Evolutionary conservation across 2,329 filamentous ascomycete species (phyloP), one percentile per base, ranked within the genome.

Genomic region (Stemphylium vesicarium): DNA sequence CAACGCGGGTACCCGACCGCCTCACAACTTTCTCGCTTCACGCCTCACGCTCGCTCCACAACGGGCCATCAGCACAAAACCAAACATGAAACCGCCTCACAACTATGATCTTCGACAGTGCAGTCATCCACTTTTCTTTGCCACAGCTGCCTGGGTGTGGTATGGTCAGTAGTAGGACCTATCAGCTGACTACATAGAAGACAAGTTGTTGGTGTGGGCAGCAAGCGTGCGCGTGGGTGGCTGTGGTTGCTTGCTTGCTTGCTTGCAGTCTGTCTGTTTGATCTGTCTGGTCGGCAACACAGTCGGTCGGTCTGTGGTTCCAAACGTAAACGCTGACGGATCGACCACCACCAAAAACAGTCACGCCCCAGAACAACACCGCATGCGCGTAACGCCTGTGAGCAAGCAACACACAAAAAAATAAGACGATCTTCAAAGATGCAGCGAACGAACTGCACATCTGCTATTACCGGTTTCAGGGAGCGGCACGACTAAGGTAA

Each of bases 31-130:
- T n/a, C 20, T 20, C 20, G 20, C 20, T 20, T 20, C 20, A 20
- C 20, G n/a, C n/a, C n/a, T n/a, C n/a, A 20, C 20, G 20, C 20
- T 37, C 29, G 37, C 40, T 56, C 36, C 35, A 32, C 38, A 24
- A 9, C 15, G 11, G 26, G 8, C 24, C 39, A 41, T 53, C 50
- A 56, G 52, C 45, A 41, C 58, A 50, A 59, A 50, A 46, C 49
- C 22, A 52, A 52, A 53, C 31, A 33, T 56, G 61, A 62, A 62
- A 62, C 61, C 57, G 47, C 31, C 49, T 49, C 50, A 33, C 29
- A 26, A 38, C 18, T 41, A 15, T 24, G 43, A 41, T 36, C 29
- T 18, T 39, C 35, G 24, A 50, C 46, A 40, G 53, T 42, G 43
- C 48, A 43, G 32, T 48, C 43, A 43, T 33, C 43, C 39, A 38